These are phyloP conservation scores for Botrytis byssoidea DNA, from an alignment of 2,329 filamentous ascomycete species.

Conservation along the genomic window DNA sequence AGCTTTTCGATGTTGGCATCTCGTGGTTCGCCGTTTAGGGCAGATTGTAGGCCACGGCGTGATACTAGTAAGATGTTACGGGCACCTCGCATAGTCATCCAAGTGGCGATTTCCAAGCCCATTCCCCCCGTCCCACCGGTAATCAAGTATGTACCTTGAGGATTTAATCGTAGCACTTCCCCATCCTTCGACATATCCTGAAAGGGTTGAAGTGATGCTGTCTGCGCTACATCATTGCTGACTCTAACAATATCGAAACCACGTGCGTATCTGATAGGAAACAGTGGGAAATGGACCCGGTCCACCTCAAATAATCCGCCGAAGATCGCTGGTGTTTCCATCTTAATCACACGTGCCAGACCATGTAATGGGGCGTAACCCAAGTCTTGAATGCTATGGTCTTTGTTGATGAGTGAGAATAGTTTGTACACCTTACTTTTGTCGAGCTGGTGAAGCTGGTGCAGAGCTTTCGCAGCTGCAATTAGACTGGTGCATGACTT, in stretches of 20 bases:
- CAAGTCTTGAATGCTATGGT: background rate
- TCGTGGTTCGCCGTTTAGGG: background rate
- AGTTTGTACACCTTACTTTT: background rate
- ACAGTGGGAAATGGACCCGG: background rate
- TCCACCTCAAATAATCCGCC: background rate
- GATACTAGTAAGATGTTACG: background rate
- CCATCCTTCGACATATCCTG: background rate
- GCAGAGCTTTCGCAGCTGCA: background rate
- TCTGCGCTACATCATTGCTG: background rate
- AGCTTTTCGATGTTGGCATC: background rate
- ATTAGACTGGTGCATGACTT: background rate
- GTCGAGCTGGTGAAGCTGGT: background rate
- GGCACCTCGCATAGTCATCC: background rate
- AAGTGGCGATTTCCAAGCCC: background rate
- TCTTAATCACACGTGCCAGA: background rate
- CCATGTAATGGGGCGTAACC: background rate
- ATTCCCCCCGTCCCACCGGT: background rate
- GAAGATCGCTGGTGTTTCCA: background rate
- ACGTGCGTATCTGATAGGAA: background rate
- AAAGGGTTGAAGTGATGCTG: background rate
- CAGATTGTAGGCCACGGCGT: background rate
- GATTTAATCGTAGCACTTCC: background rate
- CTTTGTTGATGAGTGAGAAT: background rate
- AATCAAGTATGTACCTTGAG: background rate
- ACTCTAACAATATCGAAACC: background rate